Percentiles rank a stretch among this genome's conserved stretches.
Evolutionary conservation across 305 asterid species (phyloP).

Genomic region (Plantago rigida): DNA sequence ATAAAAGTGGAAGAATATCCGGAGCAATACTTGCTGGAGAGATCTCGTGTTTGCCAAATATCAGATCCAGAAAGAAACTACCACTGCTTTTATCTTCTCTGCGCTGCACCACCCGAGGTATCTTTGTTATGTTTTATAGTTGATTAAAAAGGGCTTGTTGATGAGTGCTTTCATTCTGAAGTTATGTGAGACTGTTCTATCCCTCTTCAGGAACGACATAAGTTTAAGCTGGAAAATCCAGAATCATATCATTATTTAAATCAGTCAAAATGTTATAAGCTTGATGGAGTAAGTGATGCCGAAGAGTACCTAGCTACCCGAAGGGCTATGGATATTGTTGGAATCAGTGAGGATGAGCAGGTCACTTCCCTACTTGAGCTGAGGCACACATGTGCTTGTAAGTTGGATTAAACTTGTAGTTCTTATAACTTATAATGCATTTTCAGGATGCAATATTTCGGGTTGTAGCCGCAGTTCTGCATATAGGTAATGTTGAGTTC

Average conservation of each 20-base stretch:
- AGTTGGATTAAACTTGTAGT: neutral
- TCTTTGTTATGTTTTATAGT: conserved; percentile 10
- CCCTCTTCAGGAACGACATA: conserved; percentile 67
- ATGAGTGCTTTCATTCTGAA: conserved; percentile 23
- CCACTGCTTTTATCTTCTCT: conserved; percentile 96
- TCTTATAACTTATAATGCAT: conserved; percentile 21
- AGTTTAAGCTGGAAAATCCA: conserved; percentile 64
- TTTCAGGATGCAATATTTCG: conserved; percentile 88
- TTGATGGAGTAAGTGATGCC: conserved; percentile 83
- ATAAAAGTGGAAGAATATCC: conserved; percentile 91
- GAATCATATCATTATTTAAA: conserved; percentile 77
- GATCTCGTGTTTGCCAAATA: conserved; percentile 97
- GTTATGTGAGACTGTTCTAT: conserved; percentile 23
- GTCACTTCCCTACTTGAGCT: conserved; percentile 35
- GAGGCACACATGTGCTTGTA: neutral
- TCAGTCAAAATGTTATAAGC: conserved; percentile 78
- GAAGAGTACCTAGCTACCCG: conserved; percentile 89
- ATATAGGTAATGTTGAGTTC: conserved; percentile 92
- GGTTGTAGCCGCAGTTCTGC: conserved; percentile 94
- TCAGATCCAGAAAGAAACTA: conserved; percentile 96
- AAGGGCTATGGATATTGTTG: conserved; percentile 99
- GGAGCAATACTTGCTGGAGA: conserved; percentile 98
- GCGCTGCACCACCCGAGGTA: conserved; percentile 96
- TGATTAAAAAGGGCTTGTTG: conserved; percentile 18
- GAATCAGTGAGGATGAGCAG: conserved; percentile 96